These are phyloP conservation scores for Dictyophora rubrovolvata DNA, from an alignment of 768 basidiomycete genomes.

Conservation along the genomic window DNA sequence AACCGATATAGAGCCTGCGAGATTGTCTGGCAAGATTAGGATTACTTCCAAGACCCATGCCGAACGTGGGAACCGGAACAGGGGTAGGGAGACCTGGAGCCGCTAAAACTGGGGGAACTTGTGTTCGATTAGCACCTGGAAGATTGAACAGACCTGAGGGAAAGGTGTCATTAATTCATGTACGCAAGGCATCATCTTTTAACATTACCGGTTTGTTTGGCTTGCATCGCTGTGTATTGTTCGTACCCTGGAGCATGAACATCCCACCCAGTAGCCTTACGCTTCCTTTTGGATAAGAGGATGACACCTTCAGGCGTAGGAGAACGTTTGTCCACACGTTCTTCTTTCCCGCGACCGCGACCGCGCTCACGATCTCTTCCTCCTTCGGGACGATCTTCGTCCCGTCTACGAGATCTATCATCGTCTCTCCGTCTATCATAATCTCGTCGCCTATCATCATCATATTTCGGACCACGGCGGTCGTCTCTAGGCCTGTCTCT, in stretches of 20 bases:
- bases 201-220: constrained; percentile 85
- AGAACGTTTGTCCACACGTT: constrained; percentile 42
- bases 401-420: constrained; percentile 21
- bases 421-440: constrained; percentile 29
- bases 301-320: constrained; percentile 83
- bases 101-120: constrained; percentile 71
- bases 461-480: constrained; percentile 18
- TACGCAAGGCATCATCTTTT: background rate
- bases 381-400: constrained; percentile 23
- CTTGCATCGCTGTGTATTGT: constrained; percentile 88
- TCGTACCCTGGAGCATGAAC: constrained; percentile 94
- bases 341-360: constrained; percentile 39
- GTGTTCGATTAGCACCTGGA: constrained; percentile 87
- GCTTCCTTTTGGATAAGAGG: constrained; percentile 74
- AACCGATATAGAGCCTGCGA: constrained; percentile 92
- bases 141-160: constrained; percentile 84
- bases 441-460: constrained; percentile 21
- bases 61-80: constrained; percentile 74
- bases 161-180: constrained; percentile 9
- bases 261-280: constrained; percentile 93
- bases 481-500: constrained; percentile 26
- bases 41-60: constrained; percentile 78
- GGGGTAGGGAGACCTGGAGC: constrained; percentile 77
- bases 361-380: constrained; percentile 40
- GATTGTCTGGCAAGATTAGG: constrained; percentile 89